Evolutionary conservation across 2,329 filamentous ascomycete species (phyloP).

Genomic region (Hymenoscyphus fructigenus): DNA sequence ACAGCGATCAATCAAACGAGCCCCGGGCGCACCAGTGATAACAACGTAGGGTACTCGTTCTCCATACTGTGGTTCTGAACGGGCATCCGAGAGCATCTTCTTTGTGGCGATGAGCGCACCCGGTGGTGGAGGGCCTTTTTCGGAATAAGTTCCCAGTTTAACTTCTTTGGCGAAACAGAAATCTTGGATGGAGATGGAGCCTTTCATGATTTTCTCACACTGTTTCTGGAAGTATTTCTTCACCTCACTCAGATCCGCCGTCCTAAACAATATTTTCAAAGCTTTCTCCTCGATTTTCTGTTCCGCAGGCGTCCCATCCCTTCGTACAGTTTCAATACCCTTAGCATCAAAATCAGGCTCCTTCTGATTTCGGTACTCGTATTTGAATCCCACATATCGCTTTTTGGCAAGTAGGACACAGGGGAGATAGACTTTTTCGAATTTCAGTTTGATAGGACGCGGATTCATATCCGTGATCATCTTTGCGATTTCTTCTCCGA

Average conservation of each 20-base stretch:
- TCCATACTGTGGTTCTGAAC: slow-evolving; percentile 89
- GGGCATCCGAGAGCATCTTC: slow-evolving; percentile 81
- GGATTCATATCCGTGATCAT: slow-evolving; percentile 89
- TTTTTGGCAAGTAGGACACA: slow-evolving; percentile 95
- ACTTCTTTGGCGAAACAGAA: slow-evolving; percentile 96
- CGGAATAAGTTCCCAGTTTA: slow-evolving; percentile 82
- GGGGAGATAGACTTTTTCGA: slow-evolving; percentile 97
- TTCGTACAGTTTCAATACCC: slow-evolving; percentile 93
- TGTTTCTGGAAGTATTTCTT: slow-evolving; percentile 89
- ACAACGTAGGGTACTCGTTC: slow-evolving; percentile 96
- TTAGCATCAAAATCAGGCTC: slow-evolving; percentile 95
- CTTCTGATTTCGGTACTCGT: slow-evolving; percentile 72
- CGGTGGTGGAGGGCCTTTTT: slow-evolving; percentile 75
- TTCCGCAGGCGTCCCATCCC: slow-evolving; percentile 91
- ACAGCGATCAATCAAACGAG: slow-evolving; percentile 83
- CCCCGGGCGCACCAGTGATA: slow-evolving; percentile 80
- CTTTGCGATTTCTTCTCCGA: slow-evolving; percentile 88
- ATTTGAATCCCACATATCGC: slow-evolving; percentile 97
- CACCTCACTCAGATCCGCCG: slow-evolving; percentile 81
- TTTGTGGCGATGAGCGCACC: slow-evolving; percentile 86
- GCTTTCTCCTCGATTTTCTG: slow-evolving; percentile 96
- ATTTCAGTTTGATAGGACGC: slow-evolving; percentile 89
- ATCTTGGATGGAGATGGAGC: slow-evolving; percentile 85
- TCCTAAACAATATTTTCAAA: slow-evolving; percentile 85
- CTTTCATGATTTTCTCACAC: slow-evolving; percentile 89